Base-by-base conservation (phyloP, 441 rosid genomes). In the Populus tomentosa region DNA sequence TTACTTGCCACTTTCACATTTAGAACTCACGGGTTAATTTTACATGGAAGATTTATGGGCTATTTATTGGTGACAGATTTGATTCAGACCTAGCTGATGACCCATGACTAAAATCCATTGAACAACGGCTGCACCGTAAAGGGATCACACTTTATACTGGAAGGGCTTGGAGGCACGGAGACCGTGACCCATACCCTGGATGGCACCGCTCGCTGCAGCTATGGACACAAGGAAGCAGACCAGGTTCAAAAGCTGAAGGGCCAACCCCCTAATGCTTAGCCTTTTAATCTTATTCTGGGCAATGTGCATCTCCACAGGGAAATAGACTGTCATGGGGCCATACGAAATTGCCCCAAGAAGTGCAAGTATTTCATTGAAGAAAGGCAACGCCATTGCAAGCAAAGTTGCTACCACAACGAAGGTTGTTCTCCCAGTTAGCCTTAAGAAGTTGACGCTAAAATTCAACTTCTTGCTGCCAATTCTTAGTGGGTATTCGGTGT, bases 361-460 rank as follows among this genome's bases (percentile, higher is more conserved):
- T 6, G 81, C 85, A 4, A 84, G 82, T 4, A 85, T 70, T 67
- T 79, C 84, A 36, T 85, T 79, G 74, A 83, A 85, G 80, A 85
- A 83, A 1, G 85, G 88, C 2, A 85, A 21, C 8, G 73, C 72
- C 84, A 81, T 81, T 16, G 88, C 76, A 36, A 86, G 6, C 16
- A 82, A 16, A 18, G 85, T 79, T 26, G 67, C 33, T 30, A 4
- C 30, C 24, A 72, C 70, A 26, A 84, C 86, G 38, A 78, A 82
- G 10, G 9, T 16, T 11, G 85, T 80, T 74, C 86, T 84, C 82
- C 84, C 82, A n/a, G 62, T 35, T 14, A 83, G 53, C 84, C 83
- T 83, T n/a, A 83, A 69, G 38, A 76, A 53, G 75, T 83, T 78
- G 8, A 82, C 3, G 26, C 70, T 69, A 2, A 70, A 65, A n/a